These are phyloP conservation scores for Pelargonium citronellum DNA, from an alignment of 441 rosid genomes.

Conservation along the genomic window DNA sequence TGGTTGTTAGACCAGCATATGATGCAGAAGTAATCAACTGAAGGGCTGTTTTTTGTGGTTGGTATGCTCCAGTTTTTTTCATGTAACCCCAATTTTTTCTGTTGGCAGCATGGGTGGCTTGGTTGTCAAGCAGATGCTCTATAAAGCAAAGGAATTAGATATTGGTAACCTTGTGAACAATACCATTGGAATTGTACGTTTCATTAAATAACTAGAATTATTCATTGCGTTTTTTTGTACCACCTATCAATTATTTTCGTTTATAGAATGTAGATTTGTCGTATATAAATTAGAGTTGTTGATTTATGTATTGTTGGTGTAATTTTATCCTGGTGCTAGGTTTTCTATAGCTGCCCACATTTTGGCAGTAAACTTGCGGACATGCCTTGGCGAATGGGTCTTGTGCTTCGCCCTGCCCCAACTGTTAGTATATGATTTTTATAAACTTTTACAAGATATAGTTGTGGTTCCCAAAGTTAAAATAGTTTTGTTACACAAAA, in stretches of 20 bases:
- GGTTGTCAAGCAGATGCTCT: conserved; percentile 89
- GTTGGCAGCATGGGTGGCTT: conserved; percentile 91
- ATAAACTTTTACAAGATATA: conserved; percentile 5
- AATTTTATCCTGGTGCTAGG: conserved; percentile 39
- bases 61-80: not conserved
- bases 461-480: conserved; percentile 9
- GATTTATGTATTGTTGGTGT: too few species aligned
- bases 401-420: conserved; percentile 94
- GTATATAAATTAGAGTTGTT: not conserved
- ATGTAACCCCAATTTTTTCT: conserved; percentile 18
- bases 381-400: conserved; percentile 98
- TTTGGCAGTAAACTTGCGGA: conserved; percentile 98
- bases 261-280: not conserved
- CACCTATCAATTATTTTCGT: not conserved
- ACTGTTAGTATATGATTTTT: conserved; percentile 45
- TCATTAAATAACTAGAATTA: conserved; percentile 17
- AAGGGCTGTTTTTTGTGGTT: not conserved
- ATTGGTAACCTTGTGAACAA: conserved; percentile 68
- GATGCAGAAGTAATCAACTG: not conserved
- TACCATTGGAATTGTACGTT: conserved; percentile 83
- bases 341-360: conserved; percentile 96
- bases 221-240: conserved; percentile 6
- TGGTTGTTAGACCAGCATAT: not conserved
- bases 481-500: conserved; percentile 8
- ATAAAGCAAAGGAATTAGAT: conserved; percentile 78